These are phyloP conservation scores for Backusella australiensis DNA, from an alignment of 192 early-diverging fungal species.

Conservation along the genomic window DNA sequence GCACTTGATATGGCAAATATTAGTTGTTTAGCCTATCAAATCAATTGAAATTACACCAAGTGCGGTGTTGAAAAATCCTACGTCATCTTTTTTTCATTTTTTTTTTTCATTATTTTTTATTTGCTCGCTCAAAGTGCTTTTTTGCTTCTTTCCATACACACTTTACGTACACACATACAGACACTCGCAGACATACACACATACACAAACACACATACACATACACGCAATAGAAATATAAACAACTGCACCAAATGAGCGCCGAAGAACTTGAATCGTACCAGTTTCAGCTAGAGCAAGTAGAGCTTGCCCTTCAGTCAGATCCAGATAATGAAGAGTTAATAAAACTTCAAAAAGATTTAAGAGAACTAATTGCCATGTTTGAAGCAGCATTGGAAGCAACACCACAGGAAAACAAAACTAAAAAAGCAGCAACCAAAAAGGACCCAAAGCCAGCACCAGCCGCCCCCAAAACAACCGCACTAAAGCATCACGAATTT, in stretches of 20 bases:
- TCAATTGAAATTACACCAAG: too few species aligned
- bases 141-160: too few species aligned
- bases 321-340: constrained; percentile 73
- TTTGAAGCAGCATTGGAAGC: constrained; percentile 38
- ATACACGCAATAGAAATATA: too few species aligned
- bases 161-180: too few species aligned
- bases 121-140: too few species aligned
- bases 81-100: too few species aligned
- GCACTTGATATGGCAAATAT: too few species aligned
- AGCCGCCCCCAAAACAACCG: not conserved
- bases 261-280: constrained; percentile 55
- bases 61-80: too few species aligned
- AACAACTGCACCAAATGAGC: constrained; percentile 27
- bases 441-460: constrained; percentile 3
- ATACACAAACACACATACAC: too few species aligned
- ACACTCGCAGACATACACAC: too few species aligned
- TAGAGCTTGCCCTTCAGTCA: constrained; percentile 64
- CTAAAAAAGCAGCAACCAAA: constrained; percentile 9
- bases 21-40: too few species aligned
- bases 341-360: constrained; percentile 58
- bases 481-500: constrained; percentile 34
- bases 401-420: not conserved
- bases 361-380: constrained; percentile 68
- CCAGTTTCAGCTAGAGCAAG: constrained; percentile 67
- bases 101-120: too few species aligned